A percentile compares a stretch with the other conserved stretches of the same genome.
Evolutionary conservation across 2,329 filamentous ascomycete genomes (phyloP).

Genomic region (Aspergillus sp.): DNA sequence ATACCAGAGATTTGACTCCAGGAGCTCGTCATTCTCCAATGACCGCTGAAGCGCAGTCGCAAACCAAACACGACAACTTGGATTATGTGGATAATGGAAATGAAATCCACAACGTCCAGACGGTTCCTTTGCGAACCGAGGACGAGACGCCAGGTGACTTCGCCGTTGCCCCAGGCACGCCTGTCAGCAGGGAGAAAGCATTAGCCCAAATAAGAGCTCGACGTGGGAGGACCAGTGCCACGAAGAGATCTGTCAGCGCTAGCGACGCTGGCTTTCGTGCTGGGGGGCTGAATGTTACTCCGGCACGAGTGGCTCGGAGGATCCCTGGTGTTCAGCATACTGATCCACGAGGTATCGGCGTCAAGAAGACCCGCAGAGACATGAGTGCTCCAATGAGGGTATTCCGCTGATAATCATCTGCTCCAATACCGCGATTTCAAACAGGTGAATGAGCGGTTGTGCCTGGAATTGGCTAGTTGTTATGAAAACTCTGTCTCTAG

Average conservation of each 20-base stretch:
- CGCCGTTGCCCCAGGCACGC: conserved; percentile 39
- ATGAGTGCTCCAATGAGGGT: conserved; percentile 39
- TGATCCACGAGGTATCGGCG: conserved; percentile 27
- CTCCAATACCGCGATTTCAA: not conserved
- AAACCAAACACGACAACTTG: conserved; percentile 3
- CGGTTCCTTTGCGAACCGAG: conserved; percentile 33
- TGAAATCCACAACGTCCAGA: conserved; percentile 26
- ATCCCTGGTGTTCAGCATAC: conserved; percentile 34
- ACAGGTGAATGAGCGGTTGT: not conserved
- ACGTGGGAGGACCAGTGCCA: conserved; percentile 45
- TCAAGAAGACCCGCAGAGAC: conserved; percentile 34
- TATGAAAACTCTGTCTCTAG: conserved; percentile 17
- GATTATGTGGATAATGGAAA: not conserved
- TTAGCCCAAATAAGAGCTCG: conserved; percentile 51
- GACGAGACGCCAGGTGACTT: conserved; percentile 22
- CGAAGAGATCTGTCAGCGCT: conserved; percentile 42
- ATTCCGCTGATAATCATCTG: conserved; percentile 24
- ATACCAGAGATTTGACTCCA: conserved; percentile 11
- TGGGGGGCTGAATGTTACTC: conserved; percentile 24
- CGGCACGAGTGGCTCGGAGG: conserved; percentile 28
- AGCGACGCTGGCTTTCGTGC: conserved; percentile 34
- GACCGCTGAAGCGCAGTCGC: conserved; percentile 13
- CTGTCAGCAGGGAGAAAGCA: conserved; percentile 48
- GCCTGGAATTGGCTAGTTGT: conserved; percentile 4
- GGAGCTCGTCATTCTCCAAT: conserved; percentile 11